These are phyloP conservation scores for Cucurbitaria berberidis DNA, from an alignment of 2,329 filamentous ascomycete species.

Conservation along the genomic window DNA sequence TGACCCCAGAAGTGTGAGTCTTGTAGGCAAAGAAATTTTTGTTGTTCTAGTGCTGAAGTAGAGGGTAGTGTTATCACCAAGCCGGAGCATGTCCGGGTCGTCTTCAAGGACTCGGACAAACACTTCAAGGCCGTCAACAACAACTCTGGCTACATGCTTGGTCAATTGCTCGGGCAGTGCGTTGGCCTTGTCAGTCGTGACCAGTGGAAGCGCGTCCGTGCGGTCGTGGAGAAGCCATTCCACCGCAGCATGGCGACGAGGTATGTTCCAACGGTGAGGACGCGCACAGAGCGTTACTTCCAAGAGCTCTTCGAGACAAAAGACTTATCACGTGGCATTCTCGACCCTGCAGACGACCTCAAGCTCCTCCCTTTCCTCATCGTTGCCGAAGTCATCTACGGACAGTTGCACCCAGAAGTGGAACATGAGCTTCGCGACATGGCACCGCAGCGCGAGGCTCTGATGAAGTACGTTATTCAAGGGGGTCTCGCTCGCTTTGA, in stretches of 20 bases:
- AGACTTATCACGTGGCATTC: conserved; percentile 2
- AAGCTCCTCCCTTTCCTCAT: conserved; percentile 49
- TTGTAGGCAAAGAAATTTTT: background rate
- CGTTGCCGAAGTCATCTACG: conserved; percentile 49
- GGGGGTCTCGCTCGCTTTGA: conserved; percentile 45
- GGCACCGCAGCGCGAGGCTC: conserved; percentile 35
- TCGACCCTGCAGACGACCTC: conserved; percentile 41
- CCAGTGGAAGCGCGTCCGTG: conserved; percentile 36
- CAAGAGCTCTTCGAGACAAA: conserved; percentile 5
- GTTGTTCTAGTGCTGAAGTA: background rate
- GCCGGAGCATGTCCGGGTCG: conserved; percentile 43
- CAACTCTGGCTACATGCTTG: conserved; percentile 50
- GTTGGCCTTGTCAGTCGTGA: conserved; percentile 49
- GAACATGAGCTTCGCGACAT: conserved; percentile 29
- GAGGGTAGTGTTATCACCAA: conserved; percentile 44
- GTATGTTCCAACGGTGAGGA: conserved; percentile 1
- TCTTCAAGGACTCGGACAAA: conserved; percentile 54
- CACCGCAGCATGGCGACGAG: background rate
- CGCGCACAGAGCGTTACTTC: conserved; percentile 7
- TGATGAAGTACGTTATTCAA: conserved; percentile 44
- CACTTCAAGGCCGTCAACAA: conserved; percentile 53
- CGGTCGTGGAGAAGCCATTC: conserved; percentile 27
- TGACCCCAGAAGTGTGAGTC: conserved; percentile 49
- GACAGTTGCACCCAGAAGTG: conserved; percentile 31
- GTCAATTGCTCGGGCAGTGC: conserved; percentile 52